These are phyloP conservation scores for Brachypodium distachyon DNA, from an alignment of 202 grass and related monocot genomes.

Conservation along the genomic window DNA sequence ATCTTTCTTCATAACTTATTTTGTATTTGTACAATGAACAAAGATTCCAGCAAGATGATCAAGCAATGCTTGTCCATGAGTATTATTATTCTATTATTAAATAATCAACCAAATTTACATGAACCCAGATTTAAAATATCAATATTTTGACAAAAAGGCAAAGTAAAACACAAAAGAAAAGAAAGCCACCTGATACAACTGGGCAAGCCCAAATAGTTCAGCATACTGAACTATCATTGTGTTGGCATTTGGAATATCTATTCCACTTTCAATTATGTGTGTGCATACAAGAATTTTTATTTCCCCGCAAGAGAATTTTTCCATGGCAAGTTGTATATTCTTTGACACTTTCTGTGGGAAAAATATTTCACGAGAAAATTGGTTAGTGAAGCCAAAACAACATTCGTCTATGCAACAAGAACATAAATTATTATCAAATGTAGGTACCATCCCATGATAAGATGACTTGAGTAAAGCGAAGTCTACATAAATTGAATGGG, in stretches of 20 bases:
- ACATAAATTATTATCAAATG: slow-evolving; percentile 22
- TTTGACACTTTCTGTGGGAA: slow-evolving; percentile 64
- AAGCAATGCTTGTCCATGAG: too few relatives aligned
- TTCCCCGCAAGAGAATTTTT: slow-evolving; percentile 61
- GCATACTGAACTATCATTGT: slow-evolving; percentile 86
- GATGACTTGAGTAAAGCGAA: not conserved
- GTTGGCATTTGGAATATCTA: slow-evolving; percentile 92
- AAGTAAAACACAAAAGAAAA: slow-evolving; percentile 9
- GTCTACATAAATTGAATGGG: not conserved
- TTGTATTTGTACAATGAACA: too few relatives aligned
- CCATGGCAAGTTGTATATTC: slow-evolving; percentile 71
- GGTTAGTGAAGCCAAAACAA: not conserved
- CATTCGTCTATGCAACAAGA: slow-evolving; percentile 20
- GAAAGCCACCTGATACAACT: slow-evolving; percentile 86
- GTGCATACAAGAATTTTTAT: slow-evolving; percentile 88
- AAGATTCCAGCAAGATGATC: too few relatives aligned
- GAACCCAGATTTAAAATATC: not conserved
- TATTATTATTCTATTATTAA: too few relatives aligned
- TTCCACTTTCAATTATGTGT: slow-evolving; percentile 96
- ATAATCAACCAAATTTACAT: too few relatives aligned
- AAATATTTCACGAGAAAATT: slow-evolving; percentile 12
- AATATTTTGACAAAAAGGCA: not conserved
- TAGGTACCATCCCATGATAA: not conserved
- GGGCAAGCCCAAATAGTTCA: slow-evolving; percentile 83
- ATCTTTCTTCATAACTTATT: too few relatives aligned